Conservation (phyloP, 305 asterid species). For the Withania somnifera region DNA sequence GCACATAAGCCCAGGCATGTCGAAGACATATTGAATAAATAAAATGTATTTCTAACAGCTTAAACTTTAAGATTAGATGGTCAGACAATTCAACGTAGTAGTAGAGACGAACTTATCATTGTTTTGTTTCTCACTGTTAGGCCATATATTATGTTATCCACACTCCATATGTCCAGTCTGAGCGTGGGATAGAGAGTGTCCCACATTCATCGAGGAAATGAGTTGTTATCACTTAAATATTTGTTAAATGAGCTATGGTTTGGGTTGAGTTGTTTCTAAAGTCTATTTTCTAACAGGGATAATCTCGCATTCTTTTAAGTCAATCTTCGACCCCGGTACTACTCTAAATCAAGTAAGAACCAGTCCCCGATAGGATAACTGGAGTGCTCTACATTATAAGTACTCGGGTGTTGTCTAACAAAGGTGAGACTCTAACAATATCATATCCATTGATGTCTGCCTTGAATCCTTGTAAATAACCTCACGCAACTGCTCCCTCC, state of each 20-base stretch:
- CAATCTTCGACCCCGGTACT: neutral
- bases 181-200: neutral
- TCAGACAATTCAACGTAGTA: neutral
- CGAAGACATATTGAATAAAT: neutral
- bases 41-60: neutral
- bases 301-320: neutral
- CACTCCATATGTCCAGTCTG: neutral
- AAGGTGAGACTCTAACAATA: neutral
- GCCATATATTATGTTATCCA: neutral
- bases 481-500: neutral
- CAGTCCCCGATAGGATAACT: neutral
- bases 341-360: neutral
- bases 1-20: neutral
- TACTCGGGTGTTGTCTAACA: neutral
- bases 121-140: neutral
- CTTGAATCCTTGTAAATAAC: neutral
- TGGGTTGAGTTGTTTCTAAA: neutral
- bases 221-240: neutral
- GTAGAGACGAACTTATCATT: neutral
- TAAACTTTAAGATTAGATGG: neutral
- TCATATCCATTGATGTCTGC: neutral
- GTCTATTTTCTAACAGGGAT: neutral
- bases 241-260: neutral
- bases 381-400: neutral
- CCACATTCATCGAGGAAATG: neutral